Conservation (phyloP, 2,329 filamentous ascomycete genomes). For the Paramyrothecium sp. region DNA sequence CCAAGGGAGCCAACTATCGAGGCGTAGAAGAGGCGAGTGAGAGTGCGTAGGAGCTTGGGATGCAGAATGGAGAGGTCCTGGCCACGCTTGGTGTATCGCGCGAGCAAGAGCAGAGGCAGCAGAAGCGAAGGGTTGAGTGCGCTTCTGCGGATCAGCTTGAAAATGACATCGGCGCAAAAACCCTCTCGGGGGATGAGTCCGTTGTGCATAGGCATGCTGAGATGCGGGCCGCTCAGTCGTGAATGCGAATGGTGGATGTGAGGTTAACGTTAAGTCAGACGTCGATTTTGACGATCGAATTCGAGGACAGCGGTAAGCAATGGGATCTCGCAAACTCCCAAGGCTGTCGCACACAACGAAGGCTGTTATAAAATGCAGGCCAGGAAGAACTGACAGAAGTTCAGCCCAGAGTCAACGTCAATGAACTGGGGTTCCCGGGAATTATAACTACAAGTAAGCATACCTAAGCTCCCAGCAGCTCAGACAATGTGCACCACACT, state of each 20-base stretch:
- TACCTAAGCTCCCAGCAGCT: too few relatives aligned
- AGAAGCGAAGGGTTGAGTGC: conserved; percentile 64
- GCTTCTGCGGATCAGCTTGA: conserved; percentile 56
- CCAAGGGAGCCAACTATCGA: conserved; percentile 23
- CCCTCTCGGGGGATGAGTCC: conserved; percentile 55
- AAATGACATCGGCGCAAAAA: conserved; percentile 59
- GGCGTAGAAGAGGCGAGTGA: conserved; percentile 36
- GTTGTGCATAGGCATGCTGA: conserved; percentile 41
- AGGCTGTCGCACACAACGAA: too few relatives aligned
- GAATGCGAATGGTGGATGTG: neutral
- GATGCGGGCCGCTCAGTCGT: neutral
- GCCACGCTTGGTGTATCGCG: conserved; percentile 63
- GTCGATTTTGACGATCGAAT: too few relatives aligned
- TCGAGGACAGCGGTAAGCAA: too few relatives aligned
- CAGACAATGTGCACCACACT: neutral
- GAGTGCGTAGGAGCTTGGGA: conserved; percentile 45
- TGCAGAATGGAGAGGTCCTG: conserved; percentile 52
- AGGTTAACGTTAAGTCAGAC: too few relatives aligned
- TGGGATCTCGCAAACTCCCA: too few relatives aligned
- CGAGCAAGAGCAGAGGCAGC: conserved; percentile 61
- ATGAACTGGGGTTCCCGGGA: too few relatives aligned
- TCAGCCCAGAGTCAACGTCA: too few relatives aligned
- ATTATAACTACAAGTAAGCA: too few relatives aligned
- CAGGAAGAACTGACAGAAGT: too few relatives aligned
- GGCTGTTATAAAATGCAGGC: too few relatives aligned